Evolutionary conservation across 345 rosid species (phyloP), one percentile per base, ranked within the genome.

Genomic region (Syzygium aqueum): DNA sequence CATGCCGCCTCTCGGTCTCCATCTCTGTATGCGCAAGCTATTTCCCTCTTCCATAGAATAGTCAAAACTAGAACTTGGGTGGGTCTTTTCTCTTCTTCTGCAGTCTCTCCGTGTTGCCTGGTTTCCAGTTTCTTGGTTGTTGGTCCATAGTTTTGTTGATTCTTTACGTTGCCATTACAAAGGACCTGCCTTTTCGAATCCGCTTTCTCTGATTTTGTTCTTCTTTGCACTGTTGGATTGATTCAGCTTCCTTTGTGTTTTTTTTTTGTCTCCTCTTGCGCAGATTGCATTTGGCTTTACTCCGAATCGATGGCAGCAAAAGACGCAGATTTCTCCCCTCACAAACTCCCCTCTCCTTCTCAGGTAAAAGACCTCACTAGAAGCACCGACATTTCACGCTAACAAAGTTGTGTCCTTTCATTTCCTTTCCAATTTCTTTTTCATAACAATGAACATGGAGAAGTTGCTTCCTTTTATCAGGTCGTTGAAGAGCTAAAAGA

Each of bases 401-500:
- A 21, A 9, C 40, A 33, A 33, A 33, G 80, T 40, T 33, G 6
- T 11, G 33, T 67, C 80, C 80, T 17, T 40, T 67, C 46, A 10
- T 33, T 5, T 8, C 19, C 37, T 17, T 19, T 67, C 25, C 40
- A 2, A 8, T 33, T 8, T 33, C 80, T 33, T 67, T 33, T 67
- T 67, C 46, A 8, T 67, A 33, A 2, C 46, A 67, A 67, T 17
- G 80, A 67, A 67, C 80, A 67, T 19, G 80, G 80, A 33, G 15
- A 86, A 30, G 23, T 52, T 8, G 49, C 40, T 37, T 14, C 51
- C 56, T 21, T 87, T 15, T 12, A 86, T 49, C 93, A 95, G 96
- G 95, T 96, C 85, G 51, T 90, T n/a, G 96, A 96, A 27, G 99
- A 96, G 91, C 91, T 97, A 12, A 95, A 92, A 88, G 98, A 94